Percentiles rank a stretch among this genome's conserved stretches.
phyloP scores from a whole-genome alignment of 78 protist genomes.

The Anaeramoeba flamelloides region DNA sequence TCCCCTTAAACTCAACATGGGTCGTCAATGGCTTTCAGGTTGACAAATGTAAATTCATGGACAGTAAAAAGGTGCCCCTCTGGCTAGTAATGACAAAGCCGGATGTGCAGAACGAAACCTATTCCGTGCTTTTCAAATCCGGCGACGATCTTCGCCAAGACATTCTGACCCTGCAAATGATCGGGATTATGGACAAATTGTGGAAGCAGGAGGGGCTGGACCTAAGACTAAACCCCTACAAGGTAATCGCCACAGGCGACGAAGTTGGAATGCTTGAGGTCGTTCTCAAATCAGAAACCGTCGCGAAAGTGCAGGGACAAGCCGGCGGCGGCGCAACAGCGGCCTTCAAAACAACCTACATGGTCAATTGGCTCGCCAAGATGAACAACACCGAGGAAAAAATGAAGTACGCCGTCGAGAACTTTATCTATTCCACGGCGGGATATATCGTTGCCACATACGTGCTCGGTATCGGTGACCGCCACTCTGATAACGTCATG shows the following conservation, averaged over 20 bases:
- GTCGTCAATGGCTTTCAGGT: not conserved
- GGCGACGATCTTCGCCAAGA: slow-evolving; percentile 86
- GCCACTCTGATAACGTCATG: slow-evolving; percentile 87
- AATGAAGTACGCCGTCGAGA: slow-evolving; percentile 45
- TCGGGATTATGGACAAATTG: slow-evolving; percentile 65
- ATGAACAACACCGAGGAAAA: slow-evolving; percentile 20
- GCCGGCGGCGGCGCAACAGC: slow-evolving; percentile 61
- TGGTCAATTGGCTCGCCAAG: slow-evolving; percentile 45
- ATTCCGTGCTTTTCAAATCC: slow-evolving; percentile 56
- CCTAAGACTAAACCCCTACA: slow-evolving; percentile 49
- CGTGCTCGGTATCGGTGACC: slow-evolving; percentile 85
- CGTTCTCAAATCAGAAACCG: slow-evolving; percentile 58
- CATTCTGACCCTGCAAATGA: slow-evolving; percentile 66
- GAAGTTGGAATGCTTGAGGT: slow-evolving; percentile 67
- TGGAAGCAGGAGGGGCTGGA: slow-evolving; percentile 59
- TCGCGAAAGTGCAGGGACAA: slow-evolving; percentile 44
- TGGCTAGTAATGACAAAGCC: slow-evolving; percentile 68
- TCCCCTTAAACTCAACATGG: not conserved
- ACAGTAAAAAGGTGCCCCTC: slow-evolving; percentile 64
- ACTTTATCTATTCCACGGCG: slow-evolving; percentile 65
- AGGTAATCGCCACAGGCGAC: slow-evolving; percentile 52
- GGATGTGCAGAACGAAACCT: slow-evolving; percentile 30
- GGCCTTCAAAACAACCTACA: slow-evolving; percentile 36
- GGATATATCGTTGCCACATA: slow-evolving; percentile 85
- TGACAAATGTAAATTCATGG: slow-evolving; percentile 42